Evolutionary conservation across 2,329 filamentous ascomycete genomes (phyloP).

Genomic region (Pestalotiopsis sp.): DNA sequence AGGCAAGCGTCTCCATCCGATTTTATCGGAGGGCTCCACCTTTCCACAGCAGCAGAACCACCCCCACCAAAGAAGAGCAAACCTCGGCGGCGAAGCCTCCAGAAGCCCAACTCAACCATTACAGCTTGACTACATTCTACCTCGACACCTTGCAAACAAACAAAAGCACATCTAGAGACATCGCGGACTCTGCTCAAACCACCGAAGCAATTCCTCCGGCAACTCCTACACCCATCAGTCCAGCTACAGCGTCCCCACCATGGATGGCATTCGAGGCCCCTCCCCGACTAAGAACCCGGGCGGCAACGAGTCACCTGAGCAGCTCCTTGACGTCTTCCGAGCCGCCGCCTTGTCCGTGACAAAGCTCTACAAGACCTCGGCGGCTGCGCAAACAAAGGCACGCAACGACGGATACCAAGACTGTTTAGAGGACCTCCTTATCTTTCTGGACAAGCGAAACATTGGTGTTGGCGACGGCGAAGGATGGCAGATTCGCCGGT

Average conservation of each 20-base stretch:
- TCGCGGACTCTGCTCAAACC: background rate
- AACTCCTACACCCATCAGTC: background rate
- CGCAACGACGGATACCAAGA: constrained; percentile 88
- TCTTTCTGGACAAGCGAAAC: constrained; percentile 81
- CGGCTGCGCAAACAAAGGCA: constrained; percentile 74
- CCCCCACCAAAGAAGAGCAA: constrained; percentile 5
- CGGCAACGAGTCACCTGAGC: constrained; percentile 54
- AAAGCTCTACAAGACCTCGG: constrained; percentile 92
- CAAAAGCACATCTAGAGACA: background rate
- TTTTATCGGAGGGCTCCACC: constrained; percentile 8
- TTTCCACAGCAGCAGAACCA: background rate
- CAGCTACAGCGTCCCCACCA: constrained; percentile 8
- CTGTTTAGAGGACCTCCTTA: constrained; percentile 86
- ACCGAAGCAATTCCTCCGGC: background rate
- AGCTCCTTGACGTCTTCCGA: constrained; percentile 87
- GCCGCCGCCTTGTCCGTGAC: constrained; percentile 91
- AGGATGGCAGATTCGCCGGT: constrained; percentile 63
- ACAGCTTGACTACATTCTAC: background rate
- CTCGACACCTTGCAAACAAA: background rate
- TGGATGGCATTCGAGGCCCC: constrained; percentile 31
- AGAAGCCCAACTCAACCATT: background rate
- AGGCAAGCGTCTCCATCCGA: background rate
- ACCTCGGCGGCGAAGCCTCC: background rate
- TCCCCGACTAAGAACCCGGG: constrained; percentile 35
- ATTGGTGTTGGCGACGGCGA: constrained; percentile 81